phyloP scores from a whole-genome alignment of 441 rosid genomes.

The Arabidopsis lyrata region DNA sequence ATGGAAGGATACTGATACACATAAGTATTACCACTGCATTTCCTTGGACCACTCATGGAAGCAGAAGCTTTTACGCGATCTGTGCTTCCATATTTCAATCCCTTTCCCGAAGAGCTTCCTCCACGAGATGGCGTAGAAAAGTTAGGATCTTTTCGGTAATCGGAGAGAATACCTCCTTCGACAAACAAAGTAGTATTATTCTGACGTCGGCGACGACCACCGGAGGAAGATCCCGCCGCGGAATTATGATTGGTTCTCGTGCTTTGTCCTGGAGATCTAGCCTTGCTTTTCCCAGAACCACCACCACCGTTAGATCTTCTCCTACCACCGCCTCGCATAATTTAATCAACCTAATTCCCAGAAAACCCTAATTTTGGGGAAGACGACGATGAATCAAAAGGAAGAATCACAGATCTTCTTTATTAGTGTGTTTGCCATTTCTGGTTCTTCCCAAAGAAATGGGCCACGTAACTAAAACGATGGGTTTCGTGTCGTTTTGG shows the following conservation, averaged over 20 bases:
- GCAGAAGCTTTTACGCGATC: slow-evolving; percentile 51
- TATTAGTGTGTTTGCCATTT: background rate
- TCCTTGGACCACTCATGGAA: slow-evolving; percentile 52
- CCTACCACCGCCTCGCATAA: slow-evolving; percentile 69
- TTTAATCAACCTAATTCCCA: slow-evolving; percentile 8
- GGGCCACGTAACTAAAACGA: slow-evolving; percentile 38
- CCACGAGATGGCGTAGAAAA: slow-evolving; percentile 45
- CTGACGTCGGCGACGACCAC: slow-evolving; percentile 42
- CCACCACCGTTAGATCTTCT: slow-evolving; percentile 49
- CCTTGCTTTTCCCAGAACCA: slow-evolving; percentile 34
- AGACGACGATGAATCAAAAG: slow-evolving; percentile 18
- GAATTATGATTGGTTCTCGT: slow-evolving; percentile 38
- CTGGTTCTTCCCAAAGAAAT: slow-evolving; percentile 3
- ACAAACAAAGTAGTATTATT: slow-evolving; percentile 46
- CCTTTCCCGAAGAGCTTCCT: slow-evolving; percentile 47
- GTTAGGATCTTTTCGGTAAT: slow-evolving; percentile 50
- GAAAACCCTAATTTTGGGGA: slow-evolving; percentile 37
- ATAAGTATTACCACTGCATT: slow-evolving; percentile 46
- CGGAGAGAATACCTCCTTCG: slow-evolving; percentile 60
- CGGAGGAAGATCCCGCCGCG: slow-evolving; percentile 43
- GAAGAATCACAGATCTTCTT: slow-evolving; percentile 11
- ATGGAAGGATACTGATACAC: slow-evolving; percentile 62
- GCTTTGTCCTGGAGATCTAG: slow-evolving; percentile 40
- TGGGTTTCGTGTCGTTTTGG: slow-evolving; percentile 37
- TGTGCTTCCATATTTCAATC: slow-evolving; percentile 43